Percentiles rank a stretch among this genome's conserved stretches.
These are phyloP conservation scores for Nematodospora anomalae DNA, from an alignment of 1,139 yeast genomes.

Conservation along the genomic window DNA sequence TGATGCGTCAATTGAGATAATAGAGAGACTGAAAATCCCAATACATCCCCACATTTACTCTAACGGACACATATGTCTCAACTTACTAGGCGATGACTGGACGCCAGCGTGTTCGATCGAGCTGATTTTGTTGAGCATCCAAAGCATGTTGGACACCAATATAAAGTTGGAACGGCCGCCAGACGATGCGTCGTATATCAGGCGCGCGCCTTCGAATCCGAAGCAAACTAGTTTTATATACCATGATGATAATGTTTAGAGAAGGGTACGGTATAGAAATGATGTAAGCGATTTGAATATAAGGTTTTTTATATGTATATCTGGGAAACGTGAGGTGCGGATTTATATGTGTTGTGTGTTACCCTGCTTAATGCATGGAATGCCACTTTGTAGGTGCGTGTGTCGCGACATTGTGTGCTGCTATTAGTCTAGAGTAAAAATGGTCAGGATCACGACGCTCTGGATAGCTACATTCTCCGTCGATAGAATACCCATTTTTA, in stretches of 20 bases:
- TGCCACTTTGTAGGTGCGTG: too few species aligned
- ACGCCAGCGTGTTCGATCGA: constrained; percentile 65
- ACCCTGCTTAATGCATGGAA: too few species aligned
- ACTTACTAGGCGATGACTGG: constrained; percentile 68
- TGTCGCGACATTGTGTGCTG: too few species aligned
- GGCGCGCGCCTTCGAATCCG: constrained; percentile 59
- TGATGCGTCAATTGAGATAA: constrained; percentile 17
- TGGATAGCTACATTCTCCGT: too few species aligned
- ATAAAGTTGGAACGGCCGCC: constrained; percentile 47
- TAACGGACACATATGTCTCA: constrained; percentile 73
- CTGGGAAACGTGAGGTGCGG: too few species aligned
- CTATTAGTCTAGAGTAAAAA: too few species aligned
- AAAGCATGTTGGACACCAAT: constrained; percentile 63
- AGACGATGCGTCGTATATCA: constrained; percentile 51
- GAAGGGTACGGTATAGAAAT: too few species aligned
- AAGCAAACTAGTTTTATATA: constrained; percentile 47
- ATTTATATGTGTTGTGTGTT: too few species aligned
- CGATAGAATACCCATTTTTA: too few species aligned
- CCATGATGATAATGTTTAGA: constrained; percentile 52
- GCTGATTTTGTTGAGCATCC: constrained; percentile 57
- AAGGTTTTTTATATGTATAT: too few species aligned
- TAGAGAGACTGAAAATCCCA: constrained; percentile 40
- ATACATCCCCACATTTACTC: constrained; percentile 72
- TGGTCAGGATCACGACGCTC: too few species aligned
- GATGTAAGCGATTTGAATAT: too few species aligned